A percentile compares a stretch with the other conserved stretches of the same genome.
These are phyloP conservation scores for Claviceps quebecensis DNA, from an alignment of 2,329 filamentous ascomycete species.

Conservation along the genomic window DNA sequence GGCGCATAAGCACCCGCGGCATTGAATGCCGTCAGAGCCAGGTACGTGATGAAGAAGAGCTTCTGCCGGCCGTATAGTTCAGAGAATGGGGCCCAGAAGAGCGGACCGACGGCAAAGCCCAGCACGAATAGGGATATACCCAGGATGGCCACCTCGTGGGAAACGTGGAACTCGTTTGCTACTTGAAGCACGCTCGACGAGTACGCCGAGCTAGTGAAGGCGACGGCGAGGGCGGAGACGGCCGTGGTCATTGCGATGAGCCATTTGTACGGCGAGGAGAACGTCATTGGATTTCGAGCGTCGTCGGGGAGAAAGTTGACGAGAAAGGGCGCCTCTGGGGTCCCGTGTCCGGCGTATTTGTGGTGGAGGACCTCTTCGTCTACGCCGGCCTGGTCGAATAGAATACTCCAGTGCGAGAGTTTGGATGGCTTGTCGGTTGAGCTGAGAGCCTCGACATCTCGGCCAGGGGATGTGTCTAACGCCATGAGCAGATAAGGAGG, in stretches of 20 bases:
- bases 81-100: slow-evolving; percentile 52
- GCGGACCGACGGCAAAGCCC: slow-evolving; percentile 46
- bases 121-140: slow-evolving; percentile 52
- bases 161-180: slow-evolving; percentile 37
- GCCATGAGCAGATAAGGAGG: no score
- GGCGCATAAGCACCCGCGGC: slow-evolving; percentile 42
- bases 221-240: slow-evolving; percentile 51
- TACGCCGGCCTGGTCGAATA: slow-evolving; percentile 44
- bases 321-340: slow-evolving; percentile 50
- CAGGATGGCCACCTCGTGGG: slow-evolving; percentile 39
- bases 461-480: slow-evolving; percentile 8
- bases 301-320: slow-evolving; percentile 57
- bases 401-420: slow-evolving; percentile 34
- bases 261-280: slow-evolving; percentile 47
- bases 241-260: slow-evolving; percentile 47
- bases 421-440: slow-evolving; percentile 13
- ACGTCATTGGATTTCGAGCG: slow-evolving; percentile 51
- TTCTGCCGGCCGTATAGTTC: slow-evolving; percentile 49
- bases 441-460: slow-evolving; percentile 29
- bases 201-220: slow-evolving; percentile 57
- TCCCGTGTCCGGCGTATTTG: slow-evolving; percentile 47
- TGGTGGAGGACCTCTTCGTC: slow-evolving; percentile 41
- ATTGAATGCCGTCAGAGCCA: slow-evolving; percentile 46
- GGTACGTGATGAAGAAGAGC: slow-evolving; percentile 45
- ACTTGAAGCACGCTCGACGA: slow-evolving; percentile 43